Evolutionary conservation across 1,139 yeast genomes (phyloP).

Genomic region (Saccharomycopsis crataegensis): DNA sequence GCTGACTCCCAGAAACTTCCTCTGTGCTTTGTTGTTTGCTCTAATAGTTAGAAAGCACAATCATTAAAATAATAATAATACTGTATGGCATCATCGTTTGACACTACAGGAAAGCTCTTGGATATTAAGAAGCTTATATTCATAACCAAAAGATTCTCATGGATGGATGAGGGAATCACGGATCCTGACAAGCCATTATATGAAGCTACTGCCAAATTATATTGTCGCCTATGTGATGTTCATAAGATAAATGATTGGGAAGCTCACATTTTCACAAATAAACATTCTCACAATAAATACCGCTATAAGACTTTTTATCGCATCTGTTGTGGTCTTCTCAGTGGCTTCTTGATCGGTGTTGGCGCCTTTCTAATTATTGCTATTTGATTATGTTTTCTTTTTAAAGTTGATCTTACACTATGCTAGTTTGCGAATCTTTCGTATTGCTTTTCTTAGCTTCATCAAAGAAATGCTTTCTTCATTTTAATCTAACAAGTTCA

Average conservation of each 20-base stretch:
- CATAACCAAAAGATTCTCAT: not conserved
- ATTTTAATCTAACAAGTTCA: too few relatives aligned
- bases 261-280: constrained; percentile 4
- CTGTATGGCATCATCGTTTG: too few relatives aligned
- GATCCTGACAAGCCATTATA: constrained; percentile 12
- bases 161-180: constrained; percentile 14
- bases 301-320: not conserved
- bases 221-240: constrained; percentile 13
- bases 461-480: too few relatives aligned
- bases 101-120: too few relatives aligned
- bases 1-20: too few relatives aligned
- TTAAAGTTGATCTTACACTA: too few relatives aligned
- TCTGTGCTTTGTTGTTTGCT: not conserved
- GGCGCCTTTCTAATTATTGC: not conserved
- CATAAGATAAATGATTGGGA: constrained; percentile 12
- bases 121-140: too few relatives aligned
- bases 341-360: not conserved
- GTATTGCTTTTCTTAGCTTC: too few relatives aligned
- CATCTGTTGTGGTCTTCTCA: not conserved
- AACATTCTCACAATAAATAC: constrained; percentile 5
- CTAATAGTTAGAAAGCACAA: not conserved
- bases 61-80: not conserved
- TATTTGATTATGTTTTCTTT: too few relatives aligned
- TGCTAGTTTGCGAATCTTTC: too few relatives aligned
- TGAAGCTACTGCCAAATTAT: constrained; percentile 15